Evolutionary conservation across 2,329 filamentous ascomycete genomes (phyloP).

Genomic region (Alternaria dauci): DNA sequence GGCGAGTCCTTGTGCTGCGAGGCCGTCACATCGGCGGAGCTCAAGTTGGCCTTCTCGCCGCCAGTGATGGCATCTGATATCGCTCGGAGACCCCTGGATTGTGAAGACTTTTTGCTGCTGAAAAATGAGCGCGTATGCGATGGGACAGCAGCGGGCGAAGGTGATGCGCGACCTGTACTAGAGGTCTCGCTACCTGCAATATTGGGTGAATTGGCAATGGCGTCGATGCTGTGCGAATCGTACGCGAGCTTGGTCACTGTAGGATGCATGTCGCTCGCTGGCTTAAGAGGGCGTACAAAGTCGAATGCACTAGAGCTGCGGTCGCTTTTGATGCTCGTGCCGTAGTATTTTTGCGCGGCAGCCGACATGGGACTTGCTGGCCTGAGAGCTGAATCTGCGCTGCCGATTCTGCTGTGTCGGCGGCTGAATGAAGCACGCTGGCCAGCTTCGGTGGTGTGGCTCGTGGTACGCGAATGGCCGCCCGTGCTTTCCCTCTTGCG

Average conservation of each 20-base stretch:
- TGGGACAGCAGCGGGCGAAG: constrained; percentile 48
- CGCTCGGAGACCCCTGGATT: constrained; percentile 77
- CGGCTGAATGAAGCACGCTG: constrained; percentile 72
- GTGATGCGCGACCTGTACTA: constrained; percentile 57
- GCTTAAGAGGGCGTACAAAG: constrained; percentile 51
- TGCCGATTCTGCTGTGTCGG: constrained; percentile 77
- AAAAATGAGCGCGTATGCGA: constrained; percentile 49
- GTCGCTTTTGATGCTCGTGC: constrained; percentile 50
- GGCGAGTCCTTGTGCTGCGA: constrained; percentile 62
- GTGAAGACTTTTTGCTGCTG: constrained; percentile 43
- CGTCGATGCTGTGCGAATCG: constrained; percentile 56
- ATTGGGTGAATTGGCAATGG: constrained; percentile 52
- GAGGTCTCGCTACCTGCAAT: constrained; percentile 59
- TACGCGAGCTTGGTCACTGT: constrained; percentile 67
- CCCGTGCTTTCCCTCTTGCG: constrained; percentile 72
- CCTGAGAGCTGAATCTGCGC: constrained; percentile 76
- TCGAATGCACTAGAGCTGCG: constrained; percentile 60
- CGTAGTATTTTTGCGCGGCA: constrained; percentile 74
- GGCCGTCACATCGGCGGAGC: constrained; percentile 49
- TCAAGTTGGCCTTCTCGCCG: constrained; percentile 60
- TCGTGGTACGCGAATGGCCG: constrained; percentile 74
- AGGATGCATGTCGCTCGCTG: constrained; percentile 57
- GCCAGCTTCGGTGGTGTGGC: constrained; percentile 66
- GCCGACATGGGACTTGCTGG: constrained; percentile 62
- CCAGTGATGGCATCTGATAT: constrained; percentile 77